These are phyloP conservation scores for Agaricus bisporus DNA, from an alignment of 768 basidiomycete genomes.

Conservation along the genomic window DNA sequence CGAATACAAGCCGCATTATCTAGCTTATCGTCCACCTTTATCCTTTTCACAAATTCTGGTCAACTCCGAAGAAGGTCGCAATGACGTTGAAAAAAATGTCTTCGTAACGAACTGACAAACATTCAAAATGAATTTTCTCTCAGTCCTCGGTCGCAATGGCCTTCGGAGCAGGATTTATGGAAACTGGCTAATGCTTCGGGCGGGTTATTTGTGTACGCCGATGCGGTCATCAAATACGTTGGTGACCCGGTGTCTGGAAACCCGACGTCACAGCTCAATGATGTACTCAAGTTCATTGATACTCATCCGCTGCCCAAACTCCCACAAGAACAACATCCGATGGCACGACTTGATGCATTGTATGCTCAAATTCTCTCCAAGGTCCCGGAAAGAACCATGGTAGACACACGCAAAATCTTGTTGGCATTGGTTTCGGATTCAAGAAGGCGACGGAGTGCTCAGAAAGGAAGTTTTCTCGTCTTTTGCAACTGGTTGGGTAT, in stretches of 20 bases:
- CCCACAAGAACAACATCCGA: no score
- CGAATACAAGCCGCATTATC: no score
- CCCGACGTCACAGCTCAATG: no score
- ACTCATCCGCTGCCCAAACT: no score
- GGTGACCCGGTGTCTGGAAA: background rate
- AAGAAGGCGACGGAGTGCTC: no score
- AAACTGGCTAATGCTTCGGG: background rate
- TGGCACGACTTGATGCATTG: no score
- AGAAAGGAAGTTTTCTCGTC: no score
- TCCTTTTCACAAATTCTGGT: no score
- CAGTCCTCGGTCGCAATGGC: background rate
- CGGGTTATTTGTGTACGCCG: background rate
- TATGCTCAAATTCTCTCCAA: no score
- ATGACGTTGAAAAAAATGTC: background rate
- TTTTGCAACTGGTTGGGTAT: background rate
- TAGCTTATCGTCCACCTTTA: no score
- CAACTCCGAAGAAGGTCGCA: no score
- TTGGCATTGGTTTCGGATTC: background rate
- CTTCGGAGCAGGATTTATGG: background rate
- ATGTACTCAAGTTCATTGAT: no score
- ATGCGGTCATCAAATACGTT: background rate
- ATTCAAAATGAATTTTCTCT: background rate
- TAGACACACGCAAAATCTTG: background rate
- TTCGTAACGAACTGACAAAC: background rate
- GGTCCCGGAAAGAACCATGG: background rate